phyloP scores from a whole-genome alignment of 768 basidiomycete genomes.

The Leccinum ochraceum region DNA sequence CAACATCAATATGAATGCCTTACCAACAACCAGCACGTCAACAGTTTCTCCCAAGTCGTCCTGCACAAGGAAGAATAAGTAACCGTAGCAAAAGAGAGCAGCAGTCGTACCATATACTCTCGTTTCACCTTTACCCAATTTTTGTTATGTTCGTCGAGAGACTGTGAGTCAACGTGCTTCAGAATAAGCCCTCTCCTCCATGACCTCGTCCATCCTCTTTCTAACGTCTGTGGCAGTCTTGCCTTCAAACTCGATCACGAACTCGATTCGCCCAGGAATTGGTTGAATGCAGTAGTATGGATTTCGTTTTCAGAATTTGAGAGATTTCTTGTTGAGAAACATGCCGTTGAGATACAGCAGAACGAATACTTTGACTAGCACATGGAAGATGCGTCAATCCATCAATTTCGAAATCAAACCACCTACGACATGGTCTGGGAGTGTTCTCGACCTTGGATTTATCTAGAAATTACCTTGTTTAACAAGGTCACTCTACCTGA shows the following conservation, averaged over 20 bases:
- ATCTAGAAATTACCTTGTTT: no score
- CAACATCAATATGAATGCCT: slow-evolving; percentile 21
- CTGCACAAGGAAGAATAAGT: slow-evolving; percentile 36
- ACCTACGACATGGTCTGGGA: no score
- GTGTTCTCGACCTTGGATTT: no score
- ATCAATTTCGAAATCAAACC: no score
- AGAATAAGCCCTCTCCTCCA: slow-evolving; percentile 86
- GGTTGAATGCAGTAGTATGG: slow-evolving; percentile 66
- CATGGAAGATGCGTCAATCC: background rate
- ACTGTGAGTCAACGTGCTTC: slow-evolving; percentile 80
- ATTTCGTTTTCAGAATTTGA: slow-evolving; percentile 78
- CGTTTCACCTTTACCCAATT: slow-evolving; percentile 97
- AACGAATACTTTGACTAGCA: slow-evolving; percentile 95
- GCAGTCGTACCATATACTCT: slow-evolving; percentile 66
- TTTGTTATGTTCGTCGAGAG: slow-evolving; percentile 82
- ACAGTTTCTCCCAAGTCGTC: slow-evolving; percentile 93
- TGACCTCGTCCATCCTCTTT: slow-evolving; percentile 75
- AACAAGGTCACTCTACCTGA: no score
- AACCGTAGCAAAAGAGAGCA: background rate
- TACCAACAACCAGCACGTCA: slow-evolving; percentile 88
- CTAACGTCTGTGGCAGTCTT: slow-evolving; percentile 82
- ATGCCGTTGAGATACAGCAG: slow-evolving; percentile 86
- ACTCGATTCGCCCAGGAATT: slow-evolving; percentile 80
- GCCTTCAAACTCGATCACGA: slow-evolving; percentile 68
- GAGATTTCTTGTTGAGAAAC: slow-evolving; percentile 70